Evolutionary conservation across 2,329 filamentous ascomycete species (phyloP).

Genomic region (Fusarium continuum): DNA sequence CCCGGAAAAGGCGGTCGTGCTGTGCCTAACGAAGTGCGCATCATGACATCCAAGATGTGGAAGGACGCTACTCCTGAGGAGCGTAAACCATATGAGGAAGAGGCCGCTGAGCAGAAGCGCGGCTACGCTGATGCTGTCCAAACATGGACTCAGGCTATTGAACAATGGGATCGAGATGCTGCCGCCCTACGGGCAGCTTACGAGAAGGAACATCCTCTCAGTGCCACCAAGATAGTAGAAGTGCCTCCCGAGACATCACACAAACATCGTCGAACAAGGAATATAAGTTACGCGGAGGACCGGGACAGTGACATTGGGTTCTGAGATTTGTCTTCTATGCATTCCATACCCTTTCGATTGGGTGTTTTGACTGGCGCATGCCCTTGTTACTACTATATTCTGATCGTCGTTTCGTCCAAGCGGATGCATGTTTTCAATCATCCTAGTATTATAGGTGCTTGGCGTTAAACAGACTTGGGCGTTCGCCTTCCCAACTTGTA

Average conservation of each 20-base stretch:
- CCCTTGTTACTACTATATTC: constrained; percentile 4
- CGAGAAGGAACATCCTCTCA: constrained; percentile 59
- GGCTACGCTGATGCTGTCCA: constrained; percentile 66
- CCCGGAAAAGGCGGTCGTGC: constrained; percentile 68
- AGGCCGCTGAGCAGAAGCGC: constrained; percentile 75
- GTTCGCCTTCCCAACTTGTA: not conserved
- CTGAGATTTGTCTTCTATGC: constrained; percentile 14
- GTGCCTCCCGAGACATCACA: constrained; percentile 31
- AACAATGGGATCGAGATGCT: constrained; percentile 77
- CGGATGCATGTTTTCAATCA: not conserved
- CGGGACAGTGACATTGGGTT: constrained; percentile 43
- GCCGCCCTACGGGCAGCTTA: constrained; percentile 62
- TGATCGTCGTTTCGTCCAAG: not conserved
- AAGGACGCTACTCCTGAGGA: constrained; percentile 75
- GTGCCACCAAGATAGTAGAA: constrained; percentile 40
- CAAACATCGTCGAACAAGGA: constrained; percentile 49
- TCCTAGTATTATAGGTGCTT: constrained; percentile 10
- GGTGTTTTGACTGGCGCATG: constrained; percentile 18
- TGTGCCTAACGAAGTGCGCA: constrained; percentile 82
- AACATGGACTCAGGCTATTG: constrained; percentile 68
- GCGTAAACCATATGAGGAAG: constrained; percentile 80
- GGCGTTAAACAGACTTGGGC: constrained; percentile 26
- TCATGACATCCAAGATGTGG: constrained; percentile 91
- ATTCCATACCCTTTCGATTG: constrained; percentile 8
- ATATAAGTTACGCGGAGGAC: constrained; percentile 52